Conservation (phyloP, 208 protist genomes). For the Wallacemonas collosoma region DNA sequence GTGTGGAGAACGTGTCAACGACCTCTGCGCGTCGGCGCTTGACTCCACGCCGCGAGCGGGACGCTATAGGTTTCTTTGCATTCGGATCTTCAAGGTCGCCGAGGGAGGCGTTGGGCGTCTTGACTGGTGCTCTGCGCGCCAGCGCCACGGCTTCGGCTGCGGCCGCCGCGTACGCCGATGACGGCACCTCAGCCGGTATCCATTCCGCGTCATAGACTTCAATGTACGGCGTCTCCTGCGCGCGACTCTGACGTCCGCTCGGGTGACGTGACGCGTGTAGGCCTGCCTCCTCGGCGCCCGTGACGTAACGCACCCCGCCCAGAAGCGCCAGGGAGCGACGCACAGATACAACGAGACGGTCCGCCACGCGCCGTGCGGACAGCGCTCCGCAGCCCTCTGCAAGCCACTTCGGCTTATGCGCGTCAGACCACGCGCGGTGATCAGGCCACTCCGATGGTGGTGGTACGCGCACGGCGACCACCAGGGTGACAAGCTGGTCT, state of each 20-base stretch:
- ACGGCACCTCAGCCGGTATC: background rate
- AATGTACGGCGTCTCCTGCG: background rate
- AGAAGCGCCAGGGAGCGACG: slow-evolving; percentile 23
- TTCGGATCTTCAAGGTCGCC: too few relatives aligned
- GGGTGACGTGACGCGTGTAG: background rate
- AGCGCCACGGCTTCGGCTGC: background rate
- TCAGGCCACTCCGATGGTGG: background rate
- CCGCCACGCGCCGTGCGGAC: background rate
- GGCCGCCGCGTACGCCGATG: background rate
- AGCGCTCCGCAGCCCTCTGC: background rate
- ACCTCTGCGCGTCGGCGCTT: background rate
- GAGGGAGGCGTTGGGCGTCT: too few relatives aligned
- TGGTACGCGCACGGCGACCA: slow-evolving; percentile 12
- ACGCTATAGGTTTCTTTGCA: too few relatives aligned
- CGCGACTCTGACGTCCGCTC: background rate
- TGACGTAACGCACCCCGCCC: slow-evolving; percentile 39
- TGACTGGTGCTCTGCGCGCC: too few relatives aligned
- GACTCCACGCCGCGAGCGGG: too few relatives aligned
- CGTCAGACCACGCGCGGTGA: background rate
- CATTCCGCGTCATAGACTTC: slow-evolving; percentile 11
- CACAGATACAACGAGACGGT: slow-evolving; percentile 13
- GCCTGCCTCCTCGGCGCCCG: slow-evolving; percentile 10
- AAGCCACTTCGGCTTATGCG: background rate
- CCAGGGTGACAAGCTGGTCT: slow-evolving; percentile 12
- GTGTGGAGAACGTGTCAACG: background rate